phyloP scores from a whole-genome alignment of 179 eudicot genomes.

The Amaranthus tricolor region DNA sequence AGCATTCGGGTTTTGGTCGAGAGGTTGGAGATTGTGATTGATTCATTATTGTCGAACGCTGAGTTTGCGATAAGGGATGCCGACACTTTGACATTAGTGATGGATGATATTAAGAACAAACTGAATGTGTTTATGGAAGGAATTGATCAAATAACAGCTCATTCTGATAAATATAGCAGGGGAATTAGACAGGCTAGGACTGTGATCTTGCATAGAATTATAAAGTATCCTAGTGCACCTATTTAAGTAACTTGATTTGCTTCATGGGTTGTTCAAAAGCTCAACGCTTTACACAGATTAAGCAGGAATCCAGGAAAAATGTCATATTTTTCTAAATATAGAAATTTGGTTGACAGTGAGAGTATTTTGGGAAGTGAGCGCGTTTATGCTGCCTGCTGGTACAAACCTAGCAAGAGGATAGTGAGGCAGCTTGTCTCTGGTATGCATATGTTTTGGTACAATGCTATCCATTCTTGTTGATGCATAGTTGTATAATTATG shows the following conservation, averaged over 20 bases:
- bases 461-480: background rate
- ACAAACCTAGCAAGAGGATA: background rate
- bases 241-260: slow-evolving; percentile 14
- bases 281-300: no score
- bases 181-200: slow-evolving; percentile 51
- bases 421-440: background rate
- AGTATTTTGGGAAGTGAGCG: background rate
- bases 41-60: slow-evolving; percentile 42
- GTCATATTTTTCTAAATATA: background rate
- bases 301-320: background rate
- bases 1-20: slow-evolving; percentile 41
- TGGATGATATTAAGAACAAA: slow-evolving; percentile 48
- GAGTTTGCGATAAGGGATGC: slow-evolving; percentile 39
- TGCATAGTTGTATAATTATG: background rate
- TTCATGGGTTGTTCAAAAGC: background rate
- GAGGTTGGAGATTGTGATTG: slow-evolving; percentile 48
- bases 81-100: slow-evolving; percentile 39
- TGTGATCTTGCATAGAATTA: slow-evolving; percentile 46
- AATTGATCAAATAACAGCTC: slow-evolving; percentile 40
- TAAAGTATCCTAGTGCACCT: slow-evolving; percentile 35
- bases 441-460: slow-evolving; percentile 5
- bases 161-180: slow-evolving; percentile 45
- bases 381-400: background rate
- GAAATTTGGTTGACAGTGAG: background rate
- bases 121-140: slow-evolving; percentile 41